Conservation (phyloP, 306 rosid species). For the Quercus alba region DNA sequence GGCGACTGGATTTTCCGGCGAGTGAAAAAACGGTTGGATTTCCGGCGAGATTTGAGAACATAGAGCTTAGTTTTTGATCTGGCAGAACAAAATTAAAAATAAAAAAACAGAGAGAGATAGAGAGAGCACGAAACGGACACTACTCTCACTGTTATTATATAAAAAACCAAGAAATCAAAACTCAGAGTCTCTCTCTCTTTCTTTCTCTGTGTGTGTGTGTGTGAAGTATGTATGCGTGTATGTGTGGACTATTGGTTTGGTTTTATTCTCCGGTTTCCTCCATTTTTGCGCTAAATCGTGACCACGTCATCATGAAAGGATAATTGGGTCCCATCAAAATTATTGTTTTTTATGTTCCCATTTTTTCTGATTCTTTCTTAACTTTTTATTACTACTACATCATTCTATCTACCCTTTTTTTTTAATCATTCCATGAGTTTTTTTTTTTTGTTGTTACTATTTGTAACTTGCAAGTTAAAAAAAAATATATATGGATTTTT, state of each 20-base stretch:
- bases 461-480: too few species aligned
- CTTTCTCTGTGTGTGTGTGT: neutral
- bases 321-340: conserved; percentile 41
- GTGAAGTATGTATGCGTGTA: too few species aligned
- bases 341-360: neutral
- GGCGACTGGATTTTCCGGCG: conserved; percentile 12
- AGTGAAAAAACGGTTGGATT: conserved; percentile 10
- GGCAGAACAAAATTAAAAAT: neutral
- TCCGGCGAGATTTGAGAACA: conserved; percentile 44
- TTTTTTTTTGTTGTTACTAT: too few species aligned
- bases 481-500: too few species aligned
- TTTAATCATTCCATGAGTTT: too few species aligned
- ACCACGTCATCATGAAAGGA: conserved; percentile 35
- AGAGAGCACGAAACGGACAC: neutral
- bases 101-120: neutral
- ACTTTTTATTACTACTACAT: too few species aligned
- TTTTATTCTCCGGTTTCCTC: conserved; percentile 38
- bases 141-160: neutral
- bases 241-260: too few species aligned
- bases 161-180: neutral
- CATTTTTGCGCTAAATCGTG: conserved; percentile 38
- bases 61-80: conserved; percentile 24
- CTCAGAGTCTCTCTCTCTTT: neutral
- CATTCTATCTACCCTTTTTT: too few species aligned
- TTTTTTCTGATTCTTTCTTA: too few species aligned